A percentile compares a stretch with the other conserved stretches of the same genome.
These are phyloP conservation scores for Sarcodon sp. DNA, from an alignment of 768 basidiomycete species.

Conservation along the genomic window DNA sequence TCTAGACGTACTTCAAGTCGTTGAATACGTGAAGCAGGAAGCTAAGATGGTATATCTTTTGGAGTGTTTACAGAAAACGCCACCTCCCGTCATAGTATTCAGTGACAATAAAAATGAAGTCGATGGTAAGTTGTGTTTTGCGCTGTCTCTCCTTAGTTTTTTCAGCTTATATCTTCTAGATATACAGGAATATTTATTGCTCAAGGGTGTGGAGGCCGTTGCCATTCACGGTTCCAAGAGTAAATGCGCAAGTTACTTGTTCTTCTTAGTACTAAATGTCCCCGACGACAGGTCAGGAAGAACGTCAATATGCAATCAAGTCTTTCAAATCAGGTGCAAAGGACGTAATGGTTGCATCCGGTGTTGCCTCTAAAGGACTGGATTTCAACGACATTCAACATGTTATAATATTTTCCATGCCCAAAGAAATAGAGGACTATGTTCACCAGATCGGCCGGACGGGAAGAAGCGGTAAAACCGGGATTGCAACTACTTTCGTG, in stretches of 20 bases:
- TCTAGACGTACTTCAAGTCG: conserved; percentile 89
- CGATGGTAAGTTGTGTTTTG: conserved; percentile 51
- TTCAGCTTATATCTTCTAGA: conserved; percentile 32
- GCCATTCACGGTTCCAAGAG: conserved; percentile 98
- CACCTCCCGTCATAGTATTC: conserved; percentile 95
- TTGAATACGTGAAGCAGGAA: conserved; percentile 99
- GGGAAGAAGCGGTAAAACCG: conserved; percentile 94
- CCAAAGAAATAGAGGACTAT: conserved; percentile 99
- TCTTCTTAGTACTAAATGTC: neutral
- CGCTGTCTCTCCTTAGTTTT: neutral
- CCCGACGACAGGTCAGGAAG: conserved; percentile 70
- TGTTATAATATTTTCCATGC: conserved; percentile 99
- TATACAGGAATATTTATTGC: conserved; percentile 92
- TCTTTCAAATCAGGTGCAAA: conserved; percentile 96
- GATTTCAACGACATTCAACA: conserved; percentile 99
- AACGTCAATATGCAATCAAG: conserved; percentile 97
- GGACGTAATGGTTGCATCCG: conserved; percentile 98
- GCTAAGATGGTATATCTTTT: conserved; percentile 99
- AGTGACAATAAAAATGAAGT: conserved; percentile 99
- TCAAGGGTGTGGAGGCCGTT: conserved; percentile 97
- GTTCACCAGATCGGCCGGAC: conserved; percentile 99
- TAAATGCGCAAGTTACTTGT: conserved; percentile 21
- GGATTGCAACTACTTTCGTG: conserved; percentile 97
- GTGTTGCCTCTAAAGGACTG: conserved; percentile 94
- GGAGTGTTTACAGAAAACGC: conserved; percentile 96